Evolutionary conservation across 306 rosid species (phyloP).

Genomic region (Cicer yamashitae): DNA sequence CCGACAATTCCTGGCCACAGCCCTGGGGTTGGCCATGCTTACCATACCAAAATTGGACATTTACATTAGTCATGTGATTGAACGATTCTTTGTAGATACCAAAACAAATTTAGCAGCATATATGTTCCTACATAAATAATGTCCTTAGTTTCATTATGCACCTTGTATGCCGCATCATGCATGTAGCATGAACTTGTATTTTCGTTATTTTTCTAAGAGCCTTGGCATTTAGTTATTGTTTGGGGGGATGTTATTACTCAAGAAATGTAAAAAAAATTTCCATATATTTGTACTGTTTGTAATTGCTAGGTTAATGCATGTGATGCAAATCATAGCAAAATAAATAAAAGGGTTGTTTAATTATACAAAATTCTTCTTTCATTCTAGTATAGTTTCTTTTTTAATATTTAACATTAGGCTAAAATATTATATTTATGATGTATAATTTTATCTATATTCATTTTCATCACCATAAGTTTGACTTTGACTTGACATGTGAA

Average conservation of each 20-base stretch:
- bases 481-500: no score
- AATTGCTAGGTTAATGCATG: neutral
- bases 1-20: constrained; percentile 57
- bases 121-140: neutral
- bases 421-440: no score
- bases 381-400: neutral
- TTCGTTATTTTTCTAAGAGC: neutral
- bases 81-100: neutral
- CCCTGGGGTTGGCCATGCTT: constrained; percentile 58
- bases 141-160: constrained; percentile 20
- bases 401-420: neutral
- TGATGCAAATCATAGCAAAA: constrained; percentile 12
- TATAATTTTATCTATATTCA: no score
- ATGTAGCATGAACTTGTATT: neutral
- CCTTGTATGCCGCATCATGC: constrained; percentile 2
- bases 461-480: no score
- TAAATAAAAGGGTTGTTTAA: constrained; percentile 23
- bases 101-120: neutral
- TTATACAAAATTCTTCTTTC: neutral
- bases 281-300: neutral
- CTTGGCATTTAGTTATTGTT: constrained; percentile 16
- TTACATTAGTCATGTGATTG: constrained; percentile 13
- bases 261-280: neutral
- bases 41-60: constrained; percentile 34
- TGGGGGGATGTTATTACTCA: neutral